phyloP scores from a whole-genome alignment of 345 rosid genomes.

The Litchi chinensis region DNA sequence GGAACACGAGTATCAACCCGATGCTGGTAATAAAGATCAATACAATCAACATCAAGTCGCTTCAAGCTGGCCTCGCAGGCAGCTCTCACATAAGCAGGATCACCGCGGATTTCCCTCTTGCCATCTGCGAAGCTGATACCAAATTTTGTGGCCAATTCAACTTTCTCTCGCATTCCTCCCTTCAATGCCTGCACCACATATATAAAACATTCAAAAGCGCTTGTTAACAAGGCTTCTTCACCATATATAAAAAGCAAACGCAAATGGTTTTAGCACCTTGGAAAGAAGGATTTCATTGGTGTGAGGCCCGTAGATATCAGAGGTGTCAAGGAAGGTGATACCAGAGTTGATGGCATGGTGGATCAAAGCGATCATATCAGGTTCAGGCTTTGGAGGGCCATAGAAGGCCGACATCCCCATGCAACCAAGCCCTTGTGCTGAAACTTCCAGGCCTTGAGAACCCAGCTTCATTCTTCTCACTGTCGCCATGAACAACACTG shows the following conservation, averaged over 20 bases:
- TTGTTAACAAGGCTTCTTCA: no score
- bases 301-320: no score
- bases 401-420: no score
- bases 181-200: conserved; percentile 13
- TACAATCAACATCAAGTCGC: no score
- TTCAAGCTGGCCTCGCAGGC: conserved; percentile 44
- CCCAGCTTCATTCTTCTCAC: no score
- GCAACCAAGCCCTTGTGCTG: no score
- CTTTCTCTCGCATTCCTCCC: conserved; percentile 14
- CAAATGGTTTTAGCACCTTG: not conserved
- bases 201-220: no score
- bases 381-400: no score
- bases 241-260: no score
- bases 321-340: no score
- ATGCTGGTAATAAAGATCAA: conserved; percentile 27
- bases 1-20: conserved; percentile 40
- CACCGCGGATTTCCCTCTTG: conserved; percentile 25
- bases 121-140: not conserved
- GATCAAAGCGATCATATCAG: conserved; percentile 37
- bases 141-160: not conserved
- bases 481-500: conserved; percentile 26
- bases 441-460: no score
- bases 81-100: conserved; percentile 46
- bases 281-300: not conserved
- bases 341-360: conserved; percentile 33